These are phyloP conservation scores for Corylus heterophylla DNA, from an alignment of 306 rosid species.

Conservation along the genomic window DNA sequence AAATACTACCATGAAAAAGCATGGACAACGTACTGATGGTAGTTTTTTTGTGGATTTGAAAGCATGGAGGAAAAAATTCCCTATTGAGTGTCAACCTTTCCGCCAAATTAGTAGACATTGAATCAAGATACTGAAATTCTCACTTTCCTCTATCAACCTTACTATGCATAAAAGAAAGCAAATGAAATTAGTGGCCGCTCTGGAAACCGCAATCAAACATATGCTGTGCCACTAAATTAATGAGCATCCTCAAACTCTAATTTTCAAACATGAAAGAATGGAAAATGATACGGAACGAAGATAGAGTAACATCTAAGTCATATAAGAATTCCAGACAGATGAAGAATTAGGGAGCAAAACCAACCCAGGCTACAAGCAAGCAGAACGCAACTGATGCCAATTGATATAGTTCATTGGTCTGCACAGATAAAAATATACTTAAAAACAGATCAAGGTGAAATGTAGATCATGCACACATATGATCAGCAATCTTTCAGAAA, in stretches of 20 bases:
- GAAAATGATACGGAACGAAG: background rate
- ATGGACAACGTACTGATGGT: background rate
- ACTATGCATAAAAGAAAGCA: background rate
- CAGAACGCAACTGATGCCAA: slow-evolving; percentile 98
- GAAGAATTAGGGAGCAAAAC: slow-evolving; percentile 38
- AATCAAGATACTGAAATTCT: background rate
- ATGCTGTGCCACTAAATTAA: background rate
- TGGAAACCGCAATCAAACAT: background rate
- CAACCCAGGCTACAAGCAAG: slow-evolving; percentile 92
- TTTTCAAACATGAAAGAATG: background rate
- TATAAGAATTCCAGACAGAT: slow-evolving; percentile 2
- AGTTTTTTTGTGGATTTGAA: background rate
- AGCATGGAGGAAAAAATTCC: background rate
- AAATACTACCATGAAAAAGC: background rate
- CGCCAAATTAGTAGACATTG: background rate
- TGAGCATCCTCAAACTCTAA: background rate
- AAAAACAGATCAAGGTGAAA: slow-evolving; percentile 5
- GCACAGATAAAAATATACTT: slow-evolving; percentile 33
- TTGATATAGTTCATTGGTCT: slow-evolving; percentile 97
- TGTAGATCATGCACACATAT: background rate
- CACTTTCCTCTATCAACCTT: background rate
- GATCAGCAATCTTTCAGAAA: background rate
- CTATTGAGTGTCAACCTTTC: background rate
- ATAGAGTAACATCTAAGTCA: background rate
- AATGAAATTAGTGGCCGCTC: background rate